A percentile compares a stretch with the other conserved stretches of the same genome.
Evolutionary conservation across 1,139 yeast genomes (phyloP).

Genomic region (Kodamaea anthophila): DNA sequence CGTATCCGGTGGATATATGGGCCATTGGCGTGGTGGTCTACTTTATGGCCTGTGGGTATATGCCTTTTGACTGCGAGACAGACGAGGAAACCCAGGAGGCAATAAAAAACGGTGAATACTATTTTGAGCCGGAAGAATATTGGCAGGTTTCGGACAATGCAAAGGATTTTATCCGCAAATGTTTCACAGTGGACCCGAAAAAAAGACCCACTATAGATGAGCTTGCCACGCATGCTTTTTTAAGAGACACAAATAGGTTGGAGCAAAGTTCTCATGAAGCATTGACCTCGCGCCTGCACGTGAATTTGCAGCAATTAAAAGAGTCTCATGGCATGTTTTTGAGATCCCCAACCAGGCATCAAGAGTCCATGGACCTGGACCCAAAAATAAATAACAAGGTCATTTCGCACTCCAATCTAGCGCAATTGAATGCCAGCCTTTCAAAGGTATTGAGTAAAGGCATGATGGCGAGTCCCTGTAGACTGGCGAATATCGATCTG

Average conservation of each 20-base stretch:
- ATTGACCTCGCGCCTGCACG: conserved; percentile 1
- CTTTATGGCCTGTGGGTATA: conserved; percentile 67
- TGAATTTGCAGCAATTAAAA: background rate
- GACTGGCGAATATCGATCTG: conserved; percentile 2
- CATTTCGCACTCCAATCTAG: conserved; percentile 1
- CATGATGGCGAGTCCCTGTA: background rate
- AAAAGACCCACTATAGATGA: conserved; percentile 44
- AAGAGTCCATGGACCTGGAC: background rate
- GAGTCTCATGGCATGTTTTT: no score
- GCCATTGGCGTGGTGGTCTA: conserved; percentile 70
- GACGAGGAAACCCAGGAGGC: conserved; percentile 66
- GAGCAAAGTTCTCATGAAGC: background rate
- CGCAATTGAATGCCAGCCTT: conserved; percentile 1
- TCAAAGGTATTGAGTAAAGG: background rate
- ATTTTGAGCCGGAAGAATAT: conserved; percentile 55
- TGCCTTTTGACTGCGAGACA: conserved; percentile 75
- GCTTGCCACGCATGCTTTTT: conserved; percentile 46
- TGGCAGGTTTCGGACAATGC: conserved; percentile 56
- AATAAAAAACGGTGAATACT: conserved; percentile 49
- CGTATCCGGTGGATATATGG: conserved; percentile 66
- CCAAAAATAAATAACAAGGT: background rate
- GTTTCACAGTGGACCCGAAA: conserved; percentile 44
- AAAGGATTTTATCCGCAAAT: conserved; percentile 50
- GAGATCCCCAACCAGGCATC: no score
- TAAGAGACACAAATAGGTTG: background rate